Evolutionary conservation across 139 green algal genomes (phyloP), one percentile per base, ranked within the genome.

Genomic region (Picochlorum sp.): DNA sequence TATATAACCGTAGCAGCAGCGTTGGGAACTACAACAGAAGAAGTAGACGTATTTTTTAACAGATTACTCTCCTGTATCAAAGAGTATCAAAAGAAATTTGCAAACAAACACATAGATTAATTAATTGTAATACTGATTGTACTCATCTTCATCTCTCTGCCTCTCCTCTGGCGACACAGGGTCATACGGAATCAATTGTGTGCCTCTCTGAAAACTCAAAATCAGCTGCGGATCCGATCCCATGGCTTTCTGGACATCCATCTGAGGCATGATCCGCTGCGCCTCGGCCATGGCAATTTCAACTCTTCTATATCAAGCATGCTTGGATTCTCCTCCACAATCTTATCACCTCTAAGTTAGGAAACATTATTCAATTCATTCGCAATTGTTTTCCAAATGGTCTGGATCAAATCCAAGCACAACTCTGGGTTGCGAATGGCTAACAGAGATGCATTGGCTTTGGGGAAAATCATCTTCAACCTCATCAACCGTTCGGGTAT

Each of bases 1-100:
- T 97, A 96, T 73, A 57, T 96, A 50, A 97, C 85, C 2, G 85
- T 85, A 2, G 91, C 91, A 4, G 90, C 88, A 10, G 89, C 91
- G 3, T 44, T 96, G 9, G 91, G 91, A 11, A 84, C 67, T 8
- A 86, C 47, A 11, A 20, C 44, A 14, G 60, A 49, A 1, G 89
- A 97, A 13, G 69, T 93, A 0, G 77, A 92, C 14, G 63, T 79
- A 28, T 93, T 96, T 57, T 52, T 85, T 10, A 32, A 15, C 1
- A 69, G 81, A 23, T 65, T 95, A 44, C 8, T n/a, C 2, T 45
- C 45, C 50, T 72, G 52, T 26, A 54, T 70, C 47, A 57, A 10
- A 4, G 56, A 79, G 45, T 76, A 72, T 28, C 58, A 30, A 32
- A 41, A 41, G 34, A 41, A 41, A 41, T n/a, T 11, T 32, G 45